These are phyloP conservation scores for Kalmanozyma brasiliensis DNA, from an alignment of 1,284 basidiomycete genomes.

Conservation along the genomic window DNA sequence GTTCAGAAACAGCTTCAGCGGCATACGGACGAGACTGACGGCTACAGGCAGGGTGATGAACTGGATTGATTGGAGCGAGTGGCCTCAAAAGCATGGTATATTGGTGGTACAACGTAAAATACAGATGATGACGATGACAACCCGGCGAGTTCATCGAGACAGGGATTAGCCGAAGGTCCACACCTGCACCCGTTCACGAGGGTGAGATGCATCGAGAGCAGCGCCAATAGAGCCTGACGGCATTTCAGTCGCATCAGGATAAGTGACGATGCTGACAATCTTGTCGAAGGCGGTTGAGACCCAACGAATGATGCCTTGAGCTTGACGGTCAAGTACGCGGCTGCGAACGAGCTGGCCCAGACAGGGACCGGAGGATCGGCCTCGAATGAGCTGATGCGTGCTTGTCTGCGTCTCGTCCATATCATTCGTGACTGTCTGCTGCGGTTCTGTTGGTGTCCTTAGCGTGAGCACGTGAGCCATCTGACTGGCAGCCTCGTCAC, in stretches of 20 bases:
- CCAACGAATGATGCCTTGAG: conserved; percentile 28
- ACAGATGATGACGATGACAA: background rate
- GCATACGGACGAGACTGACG: too few relatives aligned
- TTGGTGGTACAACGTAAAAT: conserved; percentile 1
- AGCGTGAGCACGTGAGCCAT: conserved; percentile 43
- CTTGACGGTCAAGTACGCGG: conserved; percentile 16
- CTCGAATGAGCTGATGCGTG: background rate
- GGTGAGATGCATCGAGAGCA: background rate
- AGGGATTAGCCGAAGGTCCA: conserved; percentile 44
- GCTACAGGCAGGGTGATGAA: too few relatives aligned
- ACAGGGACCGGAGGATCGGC: conserved; percentile 5
- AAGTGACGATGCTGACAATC: conserved; percentile 44
- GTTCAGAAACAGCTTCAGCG: too few relatives aligned
- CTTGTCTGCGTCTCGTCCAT: too few relatives aligned
- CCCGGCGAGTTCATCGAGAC: too few relatives aligned
- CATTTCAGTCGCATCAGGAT: background rate
- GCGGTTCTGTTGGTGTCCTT: conserved; percentile 9
- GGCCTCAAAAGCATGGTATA: too few relatives aligned
- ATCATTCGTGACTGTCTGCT: background rate
- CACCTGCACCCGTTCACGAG: conserved; percentile 43
- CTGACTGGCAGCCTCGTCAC: conserved; percentile 9
- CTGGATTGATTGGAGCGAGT: too few relatives aligned
- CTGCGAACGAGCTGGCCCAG: conserved; percentile 25
- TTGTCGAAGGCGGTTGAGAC: conserved; percentile 52
- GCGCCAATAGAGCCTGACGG: background rate